phyloP scores from a whole-genome alignment of 352 stramenopile genomes.

The Pythium aristosporum region DNA sequence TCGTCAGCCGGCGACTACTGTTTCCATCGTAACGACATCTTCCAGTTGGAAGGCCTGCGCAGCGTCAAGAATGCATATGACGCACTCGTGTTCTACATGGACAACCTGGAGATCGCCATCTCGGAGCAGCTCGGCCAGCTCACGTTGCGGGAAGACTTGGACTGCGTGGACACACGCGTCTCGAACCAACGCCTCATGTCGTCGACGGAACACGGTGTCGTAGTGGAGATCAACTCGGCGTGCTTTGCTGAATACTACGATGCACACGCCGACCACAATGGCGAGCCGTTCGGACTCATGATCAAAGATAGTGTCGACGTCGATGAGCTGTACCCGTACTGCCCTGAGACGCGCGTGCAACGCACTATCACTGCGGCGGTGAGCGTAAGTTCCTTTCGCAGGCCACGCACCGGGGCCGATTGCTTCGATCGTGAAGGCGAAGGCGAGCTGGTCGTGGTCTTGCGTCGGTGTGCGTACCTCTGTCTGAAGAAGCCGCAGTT shows the following conservation, averaged over 20 bases:
- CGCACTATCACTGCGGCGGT: slow-evolving; percentile 27
- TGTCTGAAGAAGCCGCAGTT: slow-evolving; percentile 7
- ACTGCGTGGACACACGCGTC: slow-evolving; percentile 32
- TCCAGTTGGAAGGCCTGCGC: slow-evolving; percentile 39
- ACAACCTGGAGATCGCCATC: slow-evolving; percentile 62
- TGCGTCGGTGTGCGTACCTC: slow-evolving; percentile 8
- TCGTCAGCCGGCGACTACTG: slow-evolving; percentile 8
- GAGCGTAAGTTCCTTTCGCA: slow-evolving; percentile 15
- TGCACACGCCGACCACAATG: slow-evolving; percentile 11
- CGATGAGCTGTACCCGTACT: slow-evolving; percentile 51
- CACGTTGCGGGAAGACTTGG: slow-evolving; percentile 52
- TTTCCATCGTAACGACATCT: slow-evolving; percentile 29
- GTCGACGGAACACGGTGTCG: slow-evolving; percentile 23
- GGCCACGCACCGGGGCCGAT: neutral
- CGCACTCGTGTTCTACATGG: slow-evolving; percentile 39
- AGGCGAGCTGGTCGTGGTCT: slow-evolving; percentile 8
- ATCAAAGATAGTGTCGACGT: slow-evolving; percentile 40
- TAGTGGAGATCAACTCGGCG: slow-evolving; percentile 24
- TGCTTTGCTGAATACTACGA: slow-evolving; percentile 33
- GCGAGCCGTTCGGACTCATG: slow-evolving; percentile 30
- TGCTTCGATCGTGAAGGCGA: neutral
- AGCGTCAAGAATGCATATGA: slow-evolving; percentile 61
- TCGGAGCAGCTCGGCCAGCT: slow-evolving; percentile 47
- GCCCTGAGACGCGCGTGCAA: slow-evolving; percentile 24
- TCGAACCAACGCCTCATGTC: slow-evolving; percentile 50